Conservation (phyloP, 495 filamentous ascomycete genomes). For the Pyrenopolyporus hunteri region DNA sequence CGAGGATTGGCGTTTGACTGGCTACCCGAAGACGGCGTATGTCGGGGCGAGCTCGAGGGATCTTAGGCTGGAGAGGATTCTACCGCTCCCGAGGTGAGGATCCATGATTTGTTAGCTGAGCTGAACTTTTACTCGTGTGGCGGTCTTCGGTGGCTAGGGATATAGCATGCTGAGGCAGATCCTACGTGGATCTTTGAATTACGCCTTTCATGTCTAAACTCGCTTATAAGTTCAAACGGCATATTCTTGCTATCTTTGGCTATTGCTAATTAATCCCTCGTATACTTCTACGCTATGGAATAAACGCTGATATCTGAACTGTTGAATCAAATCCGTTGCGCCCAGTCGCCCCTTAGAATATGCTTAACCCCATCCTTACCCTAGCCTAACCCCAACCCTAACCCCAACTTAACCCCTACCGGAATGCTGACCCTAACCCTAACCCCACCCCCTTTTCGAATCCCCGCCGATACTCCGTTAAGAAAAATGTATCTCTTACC, state of each 20-base stretch:
- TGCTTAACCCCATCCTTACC: too few species aligned
- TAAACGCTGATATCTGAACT: not conserved
- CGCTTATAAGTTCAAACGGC: too few species aligned
- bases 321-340: not conserved
- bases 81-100: conserved; percentile 6
- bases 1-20: conserved; percentile 75
- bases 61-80: conserved; percentile 27
- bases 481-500: not conserved
- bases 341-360: not conserved
- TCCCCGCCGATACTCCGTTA: not conserved
- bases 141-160: too few species aligned
- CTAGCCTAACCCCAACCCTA: too few species aligned
- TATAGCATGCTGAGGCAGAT: too few species aligned
- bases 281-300: not conserved
- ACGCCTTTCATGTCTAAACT: too few species aligned
- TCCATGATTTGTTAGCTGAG: not conserved
- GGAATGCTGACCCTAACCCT: too few species aligned
- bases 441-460: not conserved
- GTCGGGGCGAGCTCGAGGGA: conserved; percentile 50
- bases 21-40: conserved; percentile 46
- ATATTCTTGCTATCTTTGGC: too few species aligned
- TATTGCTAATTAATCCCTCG: too few species aligned
- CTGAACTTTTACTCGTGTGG: too few species aligned
- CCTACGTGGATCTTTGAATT: too few species aligned
- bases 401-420: too few species aligned